These are phyloP conservation scores for Aspergillus vadensis DNA, from an alignment of 2,329 filamentous ascomycete species.

Conservation along the genomic window DNA sequence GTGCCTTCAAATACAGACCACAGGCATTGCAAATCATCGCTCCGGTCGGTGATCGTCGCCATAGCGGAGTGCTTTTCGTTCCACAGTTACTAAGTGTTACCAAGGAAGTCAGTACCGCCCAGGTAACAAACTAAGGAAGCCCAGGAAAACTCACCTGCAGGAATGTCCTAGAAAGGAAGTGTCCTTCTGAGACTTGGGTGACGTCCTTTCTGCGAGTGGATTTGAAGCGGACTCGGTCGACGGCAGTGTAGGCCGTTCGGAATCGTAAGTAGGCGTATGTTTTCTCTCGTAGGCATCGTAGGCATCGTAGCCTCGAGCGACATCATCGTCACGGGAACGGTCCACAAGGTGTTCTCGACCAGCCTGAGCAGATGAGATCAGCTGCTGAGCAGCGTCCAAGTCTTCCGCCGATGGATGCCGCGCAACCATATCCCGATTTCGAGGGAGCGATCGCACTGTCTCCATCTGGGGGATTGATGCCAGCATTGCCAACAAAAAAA, in stretches of 20 bases:
- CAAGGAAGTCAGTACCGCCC: slow-evolving; percentile 4
- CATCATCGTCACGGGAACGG: slow-evolving; percentile 26
- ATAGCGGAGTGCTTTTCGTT: slow-evolving; percentile 89
- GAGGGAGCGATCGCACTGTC: slow-evolving; percentile 36
- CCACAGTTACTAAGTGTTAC: slow-evolving; percentile 74
- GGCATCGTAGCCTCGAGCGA: slow-evolving; percentile 20
- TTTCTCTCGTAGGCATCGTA: slow-evolving; percentile 21
- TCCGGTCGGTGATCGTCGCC: slow-evolving; percentile 89
- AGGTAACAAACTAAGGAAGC: slow-evolving; percentile 2
- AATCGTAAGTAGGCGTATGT: slow-evolving; percentile 17
- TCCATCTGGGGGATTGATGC: slow-evolving; percentile 43
- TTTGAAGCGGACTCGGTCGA: slow-evolving; percentile 20
- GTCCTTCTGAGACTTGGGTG: slow-evolving; percentile 41
- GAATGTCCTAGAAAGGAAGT: slow-evolving; percentile 44
- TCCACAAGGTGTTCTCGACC: slow-evolving; percentile 41
- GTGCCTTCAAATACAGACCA: slow-evolving; percentile 88
- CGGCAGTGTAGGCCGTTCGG: slow-evolving; percentile 18
- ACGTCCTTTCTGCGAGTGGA: slow-evolving; percentile 31
- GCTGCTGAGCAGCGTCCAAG: slow-evolving; percentile 50
- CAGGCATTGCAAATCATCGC: slow-evolving; percentile 98
- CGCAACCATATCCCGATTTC: slow-evolving; percentile 34
- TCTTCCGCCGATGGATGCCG: slow-evolving; percentile 51
- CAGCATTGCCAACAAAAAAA: slow-evolving; percentile 34
- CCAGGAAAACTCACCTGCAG: slow-evolving; percentile 39
- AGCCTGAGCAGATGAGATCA: slow-evolving; percentile 50